Evolutionary conservation across 305 asterid genomes (phyloP).

Genomic region (Petunia hybrid): DNA sequence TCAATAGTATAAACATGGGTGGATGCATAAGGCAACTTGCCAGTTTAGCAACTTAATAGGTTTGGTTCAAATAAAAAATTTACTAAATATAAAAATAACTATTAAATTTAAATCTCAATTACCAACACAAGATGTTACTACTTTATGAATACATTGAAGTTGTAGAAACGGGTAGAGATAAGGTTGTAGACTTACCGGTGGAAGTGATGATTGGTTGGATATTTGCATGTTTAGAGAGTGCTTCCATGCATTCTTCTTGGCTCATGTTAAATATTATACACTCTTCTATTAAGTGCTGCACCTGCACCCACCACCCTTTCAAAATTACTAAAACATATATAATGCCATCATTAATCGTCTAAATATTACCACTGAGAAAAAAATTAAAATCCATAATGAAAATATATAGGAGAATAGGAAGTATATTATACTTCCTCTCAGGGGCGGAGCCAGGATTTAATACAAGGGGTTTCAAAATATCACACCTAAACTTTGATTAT

Average conservation of each 20-base stretch:
- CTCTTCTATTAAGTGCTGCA: constrained; percentile 89
- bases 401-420: not conserved
- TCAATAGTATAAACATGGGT: no score
- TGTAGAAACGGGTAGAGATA: not conserved
- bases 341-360: not conserved
- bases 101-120: not conserved
- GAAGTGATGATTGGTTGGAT: constrained; percentile 82
- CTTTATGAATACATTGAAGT: no score
- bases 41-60: not conserved
- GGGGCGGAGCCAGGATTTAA: no score
- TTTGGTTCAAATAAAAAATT: not conserved
- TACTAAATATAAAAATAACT: not conserved
- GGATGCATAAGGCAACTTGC: not conserved
- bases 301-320: constrained; percentile 44
- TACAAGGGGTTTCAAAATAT: no score
- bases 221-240: constrained; percentile 88
- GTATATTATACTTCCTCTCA: no score
- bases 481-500: no score
- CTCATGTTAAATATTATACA: constrained; percentile 79
- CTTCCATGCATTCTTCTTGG: constrained; percentile 94
- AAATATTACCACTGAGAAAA: not conserved
- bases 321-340: not conserved
- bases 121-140: no score
- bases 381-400: no score
- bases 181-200: constrained; percentile 54